Conservation (phyloP, 1,139 yeast genomes). For the Yamadazyma diddensiae region DNA sequence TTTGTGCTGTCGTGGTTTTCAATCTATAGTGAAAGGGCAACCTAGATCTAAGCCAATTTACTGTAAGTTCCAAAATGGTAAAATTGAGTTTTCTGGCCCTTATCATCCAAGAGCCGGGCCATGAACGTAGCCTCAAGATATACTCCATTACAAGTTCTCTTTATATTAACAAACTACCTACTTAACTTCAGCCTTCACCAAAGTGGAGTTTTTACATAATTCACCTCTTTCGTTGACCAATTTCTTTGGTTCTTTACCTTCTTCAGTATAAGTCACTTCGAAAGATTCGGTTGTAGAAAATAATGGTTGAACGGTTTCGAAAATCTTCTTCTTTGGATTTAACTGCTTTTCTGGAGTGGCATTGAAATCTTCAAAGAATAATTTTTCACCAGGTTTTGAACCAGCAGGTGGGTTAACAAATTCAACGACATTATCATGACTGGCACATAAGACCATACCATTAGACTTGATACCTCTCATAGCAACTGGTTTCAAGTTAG, state of each 20-base stretch:
- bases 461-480: constrained; percentile 87
- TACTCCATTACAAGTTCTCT: too few relatives aligned
- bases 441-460: constrained; percentile 97
- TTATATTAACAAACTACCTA: too few relatives aligned
- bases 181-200: constrained; percentile 73
- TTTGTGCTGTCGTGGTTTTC: too few relatives aligned
- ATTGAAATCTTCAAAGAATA: constrained; percentile 88
- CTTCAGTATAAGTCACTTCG: constrained; percentile 79
- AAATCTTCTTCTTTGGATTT: constrained; percentile 97
- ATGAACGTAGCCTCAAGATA: too few relatives aligned
- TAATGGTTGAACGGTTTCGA: constrained; percentile 92
- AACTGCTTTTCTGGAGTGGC: constrained; percentile 88
- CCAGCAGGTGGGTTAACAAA: constrained; percentile 94
- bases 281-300: constrained; percentile 76
- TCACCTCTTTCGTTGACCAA: constrained; percentile 78
- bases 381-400: constrained; percentile 94
- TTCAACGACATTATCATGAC: constrained; percentile 68
- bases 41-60: too few relatives aligned
- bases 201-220: constrained; percentile 62
- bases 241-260: constrained; percentile 73
- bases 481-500: constrained; percentile 63
- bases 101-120: too few relatives aligned
- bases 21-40: too few relatives aligned
- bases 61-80: too few relatives aligned
- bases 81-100: too few relatives aligned